Base-by-base conservation (phyloP, 139 green algal species). In the Trebouxia sp. region DNA sequence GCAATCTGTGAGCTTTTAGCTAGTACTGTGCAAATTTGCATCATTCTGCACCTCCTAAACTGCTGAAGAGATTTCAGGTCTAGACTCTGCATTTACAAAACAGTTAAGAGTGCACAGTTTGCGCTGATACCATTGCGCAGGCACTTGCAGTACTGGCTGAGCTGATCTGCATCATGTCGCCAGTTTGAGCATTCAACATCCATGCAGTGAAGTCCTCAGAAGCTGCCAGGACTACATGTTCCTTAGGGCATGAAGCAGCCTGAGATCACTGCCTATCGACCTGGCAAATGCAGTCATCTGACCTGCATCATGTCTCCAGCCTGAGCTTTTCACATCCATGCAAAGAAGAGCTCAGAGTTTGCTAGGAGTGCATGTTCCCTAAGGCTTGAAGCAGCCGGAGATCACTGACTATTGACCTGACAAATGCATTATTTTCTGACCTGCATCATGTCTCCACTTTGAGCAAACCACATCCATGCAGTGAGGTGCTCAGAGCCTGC, bases 241-340 rank as follows among this genome's bases (percentile, higher is more conserved):
- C 95, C 30, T 87, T 89, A 1, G 96, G 95, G 83, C n/a, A n/a
- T n/a, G n/a, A n/a, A n/a, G n/a, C n/a, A n/a, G n/a, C n/a, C n/a
- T n/a, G n/a, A n/a, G n/a, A n/a, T 22, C 28, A 35, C 37, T 24
- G 20, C 32, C n/a, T 1, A 8, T 24, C 14, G 26, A 72, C 20
- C n/a, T 41, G 62, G 10, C 15, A 17, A 58, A 58, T 22, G 37
- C 30, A 67, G n/a, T 35, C 56, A 22, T 14, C 69, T 51, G 51
- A 93, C 92, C 84, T 97, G 90, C 96, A 99, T 99, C 83, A 89
- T 96, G 7, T 77, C 83, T 3, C 92, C 96, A 20, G 80, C 92
- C 35, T 85, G 65, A 20, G 92, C 94, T 47, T 95, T 92, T 94
- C 94, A 99, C 94, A 99, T 98, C 95, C 94, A 99, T n/a, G 87